Percentiles rank a stretch among this genome's conserved stretches.
phyloP scores from a whole-genome alignment of 202 grass and related monocot species.

The Brachypodium distachyon region DNA sequence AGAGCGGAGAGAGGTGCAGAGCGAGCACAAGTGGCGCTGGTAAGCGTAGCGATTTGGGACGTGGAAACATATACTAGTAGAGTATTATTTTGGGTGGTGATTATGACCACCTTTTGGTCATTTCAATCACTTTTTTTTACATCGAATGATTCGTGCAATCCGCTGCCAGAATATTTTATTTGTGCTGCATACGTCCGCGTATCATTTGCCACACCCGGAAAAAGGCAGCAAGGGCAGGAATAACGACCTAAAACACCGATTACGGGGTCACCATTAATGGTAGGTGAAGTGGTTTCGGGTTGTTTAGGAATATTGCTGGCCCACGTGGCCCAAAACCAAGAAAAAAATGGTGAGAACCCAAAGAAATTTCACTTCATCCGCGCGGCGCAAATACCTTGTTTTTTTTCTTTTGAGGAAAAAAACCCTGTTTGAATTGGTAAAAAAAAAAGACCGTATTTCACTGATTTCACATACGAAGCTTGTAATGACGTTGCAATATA shows the following conservation, averaged over 20 bases:
- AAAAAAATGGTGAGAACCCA: background rate
- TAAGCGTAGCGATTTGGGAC: background rate
- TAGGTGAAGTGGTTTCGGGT: conserved; percentile 46
- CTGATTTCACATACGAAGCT: background rate
- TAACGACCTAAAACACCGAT: conserved; percentile 54
- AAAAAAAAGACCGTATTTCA: too few relatives aligned
- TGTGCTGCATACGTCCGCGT: conserved; percentile 42
- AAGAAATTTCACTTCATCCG: background rate
- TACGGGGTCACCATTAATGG: conserved; percentile 44
- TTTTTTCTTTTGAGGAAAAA: too few relatives aligned
- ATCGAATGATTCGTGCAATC: conserved; percentile 55
- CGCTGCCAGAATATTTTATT: conserved; percentile 26
- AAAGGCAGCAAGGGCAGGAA: conserved; percentile 18
- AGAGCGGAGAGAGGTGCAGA: background rate
- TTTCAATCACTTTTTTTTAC: conserved; percentile 46
- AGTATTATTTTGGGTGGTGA: conserved; percentile 19
- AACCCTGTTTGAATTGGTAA: too few relatives aligned
- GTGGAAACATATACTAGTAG: background rate
- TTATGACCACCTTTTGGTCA: conserved; percentile 62
- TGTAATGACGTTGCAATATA: too few relatives aligned
- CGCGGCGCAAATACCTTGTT: too few relatives aligned
- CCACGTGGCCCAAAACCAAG: conserved; percentile 14
- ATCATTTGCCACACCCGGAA: conserved; percentile 29
- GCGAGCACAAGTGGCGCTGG: background rate
- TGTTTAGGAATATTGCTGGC: conserved; percentile 31